Conservation (phyloP, 1,284 basidiomycete species). For the Ceratobasidium sp. region DNA sequence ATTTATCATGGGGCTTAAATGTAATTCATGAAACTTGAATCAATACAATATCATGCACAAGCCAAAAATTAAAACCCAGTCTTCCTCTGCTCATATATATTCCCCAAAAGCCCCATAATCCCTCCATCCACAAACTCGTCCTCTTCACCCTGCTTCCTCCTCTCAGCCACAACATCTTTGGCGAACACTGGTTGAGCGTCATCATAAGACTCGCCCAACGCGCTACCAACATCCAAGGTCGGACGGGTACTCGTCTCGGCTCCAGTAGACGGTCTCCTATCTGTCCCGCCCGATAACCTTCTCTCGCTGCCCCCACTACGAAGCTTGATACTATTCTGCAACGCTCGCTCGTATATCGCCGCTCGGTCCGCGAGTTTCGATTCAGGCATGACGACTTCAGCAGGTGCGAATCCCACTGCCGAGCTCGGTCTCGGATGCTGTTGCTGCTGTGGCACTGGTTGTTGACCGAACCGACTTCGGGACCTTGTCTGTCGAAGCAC, state of each 20-base stretch:
- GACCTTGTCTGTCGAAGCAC: conserved; percentile 19
- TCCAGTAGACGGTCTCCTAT: conserved; percentile 4
- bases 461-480: conserved; percentile 40
- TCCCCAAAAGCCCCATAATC: conserved; percentile 74
- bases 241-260: background rate
- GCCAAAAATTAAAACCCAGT: conserved; percentile 46
- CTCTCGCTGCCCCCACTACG: conserved; percentile 13
- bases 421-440: conserved; percentile 21
- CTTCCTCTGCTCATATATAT: conserved; percentile 63
- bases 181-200: conserved; percentile 54
- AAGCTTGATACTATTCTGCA: conserved; percentile 61
- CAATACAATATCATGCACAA: too few relatives aligned
- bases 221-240: conserved; percentile 61
- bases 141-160: conserved; percentile 49
- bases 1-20: too few relatives aligned
- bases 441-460: too few relatives aligned
- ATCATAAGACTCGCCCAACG: conserved; percentile 75
- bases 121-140: conserved; percentile 64
- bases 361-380: conserved; percentile 59
- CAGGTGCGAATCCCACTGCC: background rate
- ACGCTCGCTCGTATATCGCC: conserved; percentile 74
- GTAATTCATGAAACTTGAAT: too few relatives aligned
- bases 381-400: conserved; percentile 37
- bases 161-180: conserved; percentile 41
- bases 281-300: too few relatives aligned